Evolutionary conservation across 73 alveolate species (phyloP).

Genomic region (Tetrahymena elliotti): DNA sequence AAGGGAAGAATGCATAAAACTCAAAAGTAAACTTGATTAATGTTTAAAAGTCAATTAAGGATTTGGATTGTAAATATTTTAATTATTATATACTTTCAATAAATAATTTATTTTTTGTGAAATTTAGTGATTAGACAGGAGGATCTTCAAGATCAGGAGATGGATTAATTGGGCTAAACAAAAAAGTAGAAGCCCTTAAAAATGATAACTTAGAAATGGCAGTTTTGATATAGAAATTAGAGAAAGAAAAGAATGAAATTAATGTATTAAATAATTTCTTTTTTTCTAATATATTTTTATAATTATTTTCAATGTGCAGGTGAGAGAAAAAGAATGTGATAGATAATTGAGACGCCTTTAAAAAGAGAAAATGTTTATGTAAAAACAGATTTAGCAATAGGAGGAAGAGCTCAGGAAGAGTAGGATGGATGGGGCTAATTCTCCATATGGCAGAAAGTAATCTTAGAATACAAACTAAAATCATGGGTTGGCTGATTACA

Average conservation of each 20-base stretch:
- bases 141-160: background rate
- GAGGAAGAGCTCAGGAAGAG: background rate
- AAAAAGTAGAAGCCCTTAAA: background rate
- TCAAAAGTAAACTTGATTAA: background rate
- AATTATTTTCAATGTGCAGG: background rate
- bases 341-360: background rate
- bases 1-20: background rate
- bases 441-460: background rate
- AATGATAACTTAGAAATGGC: background rate
- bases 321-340: background rate
- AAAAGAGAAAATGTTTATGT: background rate
- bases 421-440: background rate
- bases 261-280: background rate
- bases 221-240: background rate
- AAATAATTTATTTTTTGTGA: background rate
- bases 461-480: background rate
- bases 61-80: background rate
- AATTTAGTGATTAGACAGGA: background rate
- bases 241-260: background rate
- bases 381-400: background rate
- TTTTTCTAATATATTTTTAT: background rate
- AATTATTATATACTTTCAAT: background rate
- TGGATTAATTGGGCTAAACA: background rate
- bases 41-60: background rate
- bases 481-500: background rate